Evolutionary conservation across 495 filamentous ascomycete genomes (phyloP).

Genomic region (Aspergillus funiculosus): DNA sequence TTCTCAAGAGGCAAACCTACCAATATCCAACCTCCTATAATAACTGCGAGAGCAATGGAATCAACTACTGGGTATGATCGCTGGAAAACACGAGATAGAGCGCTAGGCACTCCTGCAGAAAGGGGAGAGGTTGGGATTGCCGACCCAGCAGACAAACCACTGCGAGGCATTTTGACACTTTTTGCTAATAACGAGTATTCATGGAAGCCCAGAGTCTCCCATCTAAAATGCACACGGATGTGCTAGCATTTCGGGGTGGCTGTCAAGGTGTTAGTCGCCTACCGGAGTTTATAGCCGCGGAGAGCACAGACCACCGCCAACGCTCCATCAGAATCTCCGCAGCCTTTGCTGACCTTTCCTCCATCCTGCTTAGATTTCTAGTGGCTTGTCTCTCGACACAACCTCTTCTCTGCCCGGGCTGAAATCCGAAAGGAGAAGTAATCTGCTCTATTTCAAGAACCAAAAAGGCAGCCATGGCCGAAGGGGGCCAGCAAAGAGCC

Average conservation of each 20-base stretch:
- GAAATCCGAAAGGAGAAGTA: too few species aligned
- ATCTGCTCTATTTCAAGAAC: background rate
- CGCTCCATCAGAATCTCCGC: slow-evolving; percentile 9
- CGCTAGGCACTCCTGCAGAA: slow-evolving; percentile 30
- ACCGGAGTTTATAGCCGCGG: background rate
- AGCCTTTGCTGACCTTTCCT: background rate
- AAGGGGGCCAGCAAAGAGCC: slow-evolving; percentile 41
- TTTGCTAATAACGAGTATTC: slow-evolving; percentile 2
- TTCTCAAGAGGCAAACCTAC: slow-evolving; percentile 35
- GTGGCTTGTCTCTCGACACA: background rate
- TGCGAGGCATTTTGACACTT: slow-evolving; percentile 27
- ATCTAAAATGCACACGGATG: background rate
- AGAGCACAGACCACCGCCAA: slow-evolving; percentile 7
- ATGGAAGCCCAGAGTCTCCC: slow-evolving; percentile 1
- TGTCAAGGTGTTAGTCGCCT: background rate
- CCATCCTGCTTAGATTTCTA: background rate
- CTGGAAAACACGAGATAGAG: slow-evolving; percentile 45
- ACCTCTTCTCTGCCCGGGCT: too few species aligned
- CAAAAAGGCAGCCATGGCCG: slow-evolving; percentile 41
- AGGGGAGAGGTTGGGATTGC: slow-evolving; percentile 25
- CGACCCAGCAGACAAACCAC: slow-evolving; percentile 26
- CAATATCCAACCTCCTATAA: slow-evolving; percentile 61
- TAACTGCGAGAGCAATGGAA: slow-evolving; percentile 69
- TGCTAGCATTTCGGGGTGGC: background rate
- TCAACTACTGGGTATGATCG: slow-evolving; percentile 75